phyloP scores from a whole-genome alignment of 2,329 filamentous ascomycete species.

The Myriosclerotinia curreyana region DNA sequence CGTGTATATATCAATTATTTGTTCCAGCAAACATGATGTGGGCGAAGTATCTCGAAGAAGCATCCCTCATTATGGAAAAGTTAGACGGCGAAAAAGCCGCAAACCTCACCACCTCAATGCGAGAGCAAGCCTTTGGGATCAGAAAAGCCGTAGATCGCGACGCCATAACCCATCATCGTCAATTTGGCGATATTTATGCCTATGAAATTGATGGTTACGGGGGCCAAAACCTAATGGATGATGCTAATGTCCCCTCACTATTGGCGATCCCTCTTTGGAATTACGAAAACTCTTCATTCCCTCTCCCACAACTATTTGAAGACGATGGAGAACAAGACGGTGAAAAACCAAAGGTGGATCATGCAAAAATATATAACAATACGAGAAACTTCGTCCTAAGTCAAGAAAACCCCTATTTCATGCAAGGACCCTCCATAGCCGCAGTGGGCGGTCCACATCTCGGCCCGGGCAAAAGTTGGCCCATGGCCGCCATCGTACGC shows the following conservation, averaged over 20 bases:
- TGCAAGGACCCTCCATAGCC: conserved; percentile 51
- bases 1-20: conserved; percentile 75
- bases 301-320: conserved; percentile 27
- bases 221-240: conserved; percentile 60
- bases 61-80: conserved; percentile 51
- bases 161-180: conserved; percentile 62
- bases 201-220: conserved; percentile 72
- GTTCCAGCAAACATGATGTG: conserved; percentile 90
- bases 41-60: conserved; percentile 56
- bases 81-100: conserved; percentile 45
- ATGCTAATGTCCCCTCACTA: conserved; percentile 68
- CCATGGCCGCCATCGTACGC: conserved; percentile 54
- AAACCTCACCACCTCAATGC: conserved; percentile 55
- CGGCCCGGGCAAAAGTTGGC: conserved; percentile 55
- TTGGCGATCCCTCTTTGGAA: conserved; percentile 63
- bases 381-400: conserved; percentile 77
- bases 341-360: conserved; percentile 34
- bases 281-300: conserved; percentile 42
- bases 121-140: conserved; percentile 58
- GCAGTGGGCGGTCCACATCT: conserved; percentile 68
- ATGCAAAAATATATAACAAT: conserved; percentile 68
- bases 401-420: conserved; percentile 74
- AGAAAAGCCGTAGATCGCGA: conserved; percentile 65
- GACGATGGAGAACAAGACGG: conserved; percentile 20
- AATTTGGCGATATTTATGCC: conserved; percentile 68